Percentiles rank a stretch among this genome's conserved stretches.
These are phyloP conservation scores for Blastobotrys arbuscula DNA, from an alignment of 1,139 yeast species.

Conservation along the genomic window DNA sequence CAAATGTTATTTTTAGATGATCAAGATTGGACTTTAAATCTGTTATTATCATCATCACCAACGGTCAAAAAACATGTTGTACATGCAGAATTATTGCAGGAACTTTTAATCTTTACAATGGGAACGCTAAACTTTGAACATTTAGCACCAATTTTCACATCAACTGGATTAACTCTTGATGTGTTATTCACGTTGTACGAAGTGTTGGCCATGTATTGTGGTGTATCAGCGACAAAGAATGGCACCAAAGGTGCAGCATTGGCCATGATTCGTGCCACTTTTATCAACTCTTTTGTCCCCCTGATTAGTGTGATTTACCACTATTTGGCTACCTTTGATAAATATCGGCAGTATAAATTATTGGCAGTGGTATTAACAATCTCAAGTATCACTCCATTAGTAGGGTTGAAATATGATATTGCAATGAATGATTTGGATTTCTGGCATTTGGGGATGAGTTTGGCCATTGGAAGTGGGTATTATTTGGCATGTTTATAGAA, in stretches of 20 bases:
- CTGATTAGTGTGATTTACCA: background rate
- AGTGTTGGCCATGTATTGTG: background rate
- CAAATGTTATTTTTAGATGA: too few relatives aligned
- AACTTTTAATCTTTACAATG: background rate
- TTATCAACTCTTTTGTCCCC: background rate
- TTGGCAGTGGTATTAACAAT: background rate
- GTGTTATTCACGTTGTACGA: background rate
- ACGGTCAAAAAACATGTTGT: too few relatives aligned
- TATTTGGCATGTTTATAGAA: background rate
- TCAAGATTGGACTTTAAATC: too few relatives aligned
- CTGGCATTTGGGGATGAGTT: background rate
- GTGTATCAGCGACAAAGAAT: background rate
- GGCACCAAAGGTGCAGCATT: background rate
- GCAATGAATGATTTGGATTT: background rate
- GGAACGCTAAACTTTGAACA: background rate
- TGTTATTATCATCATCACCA: too few relatives aligned
- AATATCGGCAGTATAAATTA: background rate
- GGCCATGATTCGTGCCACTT: background rate
- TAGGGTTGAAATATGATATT: background rate
- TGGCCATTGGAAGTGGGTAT: background rate
- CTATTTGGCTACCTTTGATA: background rate
- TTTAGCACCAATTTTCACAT: background rate
- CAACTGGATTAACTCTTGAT: background rate
- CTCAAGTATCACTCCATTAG: background rate
- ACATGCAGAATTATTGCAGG: background rate